Evolutionary conservation across 164 flowering plant species (phyloP).

Genomic region (Liquidambar formosana): DNA sequence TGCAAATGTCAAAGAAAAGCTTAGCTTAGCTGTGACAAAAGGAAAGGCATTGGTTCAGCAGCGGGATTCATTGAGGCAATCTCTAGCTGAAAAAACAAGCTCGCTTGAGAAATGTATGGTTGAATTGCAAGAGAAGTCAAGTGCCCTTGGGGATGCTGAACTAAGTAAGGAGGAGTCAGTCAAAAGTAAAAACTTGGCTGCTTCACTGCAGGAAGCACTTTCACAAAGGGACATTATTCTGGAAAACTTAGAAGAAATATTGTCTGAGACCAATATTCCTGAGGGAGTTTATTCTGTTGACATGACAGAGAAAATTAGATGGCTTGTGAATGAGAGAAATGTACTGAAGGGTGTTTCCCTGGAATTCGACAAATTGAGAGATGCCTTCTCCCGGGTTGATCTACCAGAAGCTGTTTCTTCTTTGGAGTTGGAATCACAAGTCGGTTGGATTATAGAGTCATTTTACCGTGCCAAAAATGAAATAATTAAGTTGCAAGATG

Average conservation of each 20-base stretch:
- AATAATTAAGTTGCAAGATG: slow-evolving; percentile 40
- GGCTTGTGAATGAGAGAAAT: slow-evolving; percentile 63
- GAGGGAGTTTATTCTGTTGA: slow-evolving; percentile 47
- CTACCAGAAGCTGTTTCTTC: slow-evolving; percentile 57
- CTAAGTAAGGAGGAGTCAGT: slow-evolving; percentile 44
- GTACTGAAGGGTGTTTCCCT: slow-evolving; percentile 33
- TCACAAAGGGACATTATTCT: slow-evolving; percentile 39
- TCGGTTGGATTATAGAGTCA: slow-evolving; percentile 68
- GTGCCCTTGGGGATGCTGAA: slow-evolving; percentile 66
- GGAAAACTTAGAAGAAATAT: slow-evolving; percentile 49
- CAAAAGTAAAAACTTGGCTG: slow-evolving; percentile 42
- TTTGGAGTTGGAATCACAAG: slow-evolving; percentile 43
- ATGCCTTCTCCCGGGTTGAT: slow-evolving; percentile 41
- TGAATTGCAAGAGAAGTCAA: slow-evolving; percentile 72
- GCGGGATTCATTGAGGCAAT: slow-evolving; percentile 71
- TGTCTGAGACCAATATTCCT: slow-evolving; percentile 40
- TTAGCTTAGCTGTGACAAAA: slow-evolving; percentile 91
- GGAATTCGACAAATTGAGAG: slow-evolving; percentile 48
- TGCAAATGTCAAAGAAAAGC: slow-evolving; percentile 79
- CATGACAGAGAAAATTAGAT: slow-evolving; percentile 49
- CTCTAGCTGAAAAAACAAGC: slow-evolving; percentile 67
- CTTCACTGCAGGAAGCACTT: slow-evolving; percentile 65
- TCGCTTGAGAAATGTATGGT: slow-evolving; percentile 63
- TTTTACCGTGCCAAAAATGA: slow-evolving; percentile 49
- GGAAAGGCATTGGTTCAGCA: slow-evolving; percentile 97